Base-by-base conservation (phyloP, 75 land plant genomes). In the Adiantum capillusveneris region DNA sequence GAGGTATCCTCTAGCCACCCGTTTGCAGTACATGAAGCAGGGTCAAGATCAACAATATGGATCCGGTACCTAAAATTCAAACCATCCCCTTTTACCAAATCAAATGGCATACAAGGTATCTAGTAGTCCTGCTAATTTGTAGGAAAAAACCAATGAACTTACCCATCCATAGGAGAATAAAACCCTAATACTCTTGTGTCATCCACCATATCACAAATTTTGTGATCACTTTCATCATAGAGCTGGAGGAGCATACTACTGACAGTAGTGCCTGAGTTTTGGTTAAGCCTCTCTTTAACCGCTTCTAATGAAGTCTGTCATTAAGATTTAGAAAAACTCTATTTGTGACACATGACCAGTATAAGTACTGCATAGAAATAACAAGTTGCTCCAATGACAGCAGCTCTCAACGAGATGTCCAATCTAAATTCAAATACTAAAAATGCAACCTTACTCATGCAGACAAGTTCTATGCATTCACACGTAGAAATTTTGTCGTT, bases 1-100 rank as follows among this genome's bases (percentile, higher is more conserved):
- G 99, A 90, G 28, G 87, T 90, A 56, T 95, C 99, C 65, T 95
- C 99, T 59, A 95, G 73, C 96, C 99, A 95, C 17, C 99, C 99
- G 45, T 95, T 90, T 63, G 97, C 84, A 13, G 97, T 86, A 28
- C 86, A 78, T 49, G 99, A 95, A 37, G 92, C 72, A 26, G 99
- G 99, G 26, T 95, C 96, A 31, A 79, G 69, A 75, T 95, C 99
- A 20, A 95, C 53, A 29, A 95, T 60, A 71, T 95, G 99, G 24
- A 95, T 37, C 49, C 96, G 83, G 53, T 73, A 88, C 80, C 97
- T 91, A 51, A 48, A 45, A 25, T 55, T 21, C 18, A 56, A 44
- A 9, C 22, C 11, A 24, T 54, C 16, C 56, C 2, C 18, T 25
- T 3, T 54, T 3, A 24, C 16, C 7, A 16, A 24, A 34, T n/a